Evolutionary conservation across 805 yeast species (phyloP), one percentile per base, ranked within the genome.

Genomic region (Scheffersomyces coipomensis): DNA sequence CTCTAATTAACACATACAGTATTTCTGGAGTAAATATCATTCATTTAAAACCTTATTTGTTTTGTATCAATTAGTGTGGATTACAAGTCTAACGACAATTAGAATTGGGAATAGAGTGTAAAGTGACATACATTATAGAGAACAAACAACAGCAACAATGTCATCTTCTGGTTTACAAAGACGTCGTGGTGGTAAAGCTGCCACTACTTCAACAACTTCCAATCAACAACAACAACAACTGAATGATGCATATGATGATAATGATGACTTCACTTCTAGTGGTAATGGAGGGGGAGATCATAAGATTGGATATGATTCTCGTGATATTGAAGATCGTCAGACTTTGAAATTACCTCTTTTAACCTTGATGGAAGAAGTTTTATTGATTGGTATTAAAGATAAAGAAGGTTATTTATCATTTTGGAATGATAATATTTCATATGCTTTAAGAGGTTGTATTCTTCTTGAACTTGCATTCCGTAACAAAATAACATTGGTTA

Each of bases 341-440:
- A 60, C 64, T 40, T 55, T 64, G 38, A 66, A 68, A 35, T 62
- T 70, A 21, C 99, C 99, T 1, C 69, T 80, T 31, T 72, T 93
- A 49, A 93, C 99, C 0, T 68, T 93, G 49, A 89, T 93, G 97
- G 99, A 93, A 64, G 99, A 93, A 64, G 97, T 93, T 5, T 70
- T 93, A 48, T 74, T 93, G 46, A 77, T 93, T 70, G 99, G 99
- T 4, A 75, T 93, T 48, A 90, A 91, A 57, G 98, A 93, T 64
- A 85, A 86, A 52, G 98, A 93, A 64, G 99, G 99, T 10, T 89
- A 91, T 62, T 72, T 93, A 33, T 88, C 97, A 21, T 93, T 93
- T 66, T 93, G 99, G 99, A 93, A 93, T 60, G 99, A 93, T 64
- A 90, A 88, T 64, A 90, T 93, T 39, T 88, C 97, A 18, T 93